Percentiles rank a stretch among this genome's conserved stretches.
Evolutionary conservation across 2,329 filamentous ascomycete genomes (phyloP).

Genomic region (Ophiognomonia clavigignenti-juglandacearum): DNA sequence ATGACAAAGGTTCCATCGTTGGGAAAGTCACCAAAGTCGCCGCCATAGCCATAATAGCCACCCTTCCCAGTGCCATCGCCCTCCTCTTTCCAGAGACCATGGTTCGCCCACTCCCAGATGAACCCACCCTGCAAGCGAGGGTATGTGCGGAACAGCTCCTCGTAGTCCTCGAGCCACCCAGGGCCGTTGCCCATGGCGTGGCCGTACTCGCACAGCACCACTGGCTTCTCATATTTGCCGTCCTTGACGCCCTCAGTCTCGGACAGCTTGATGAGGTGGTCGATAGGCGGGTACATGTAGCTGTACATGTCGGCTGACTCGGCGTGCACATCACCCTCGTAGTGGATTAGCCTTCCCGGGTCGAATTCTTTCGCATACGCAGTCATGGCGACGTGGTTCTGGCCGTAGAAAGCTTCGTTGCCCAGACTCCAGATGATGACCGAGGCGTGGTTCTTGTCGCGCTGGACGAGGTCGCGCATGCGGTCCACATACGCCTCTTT

Average conservation of each 20-base stretch:
- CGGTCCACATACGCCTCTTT: slow-evolving; percentile 63
- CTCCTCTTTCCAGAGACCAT: slow-evolving; percentile 47
- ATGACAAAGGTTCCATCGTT: slow-evolving; percentile 60
- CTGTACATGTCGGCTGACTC: slow-evolving; percentile 60
- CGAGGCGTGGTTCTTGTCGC: slow-evolving; percentile 68
- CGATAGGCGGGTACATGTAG: slow-evolving; percentile 59
- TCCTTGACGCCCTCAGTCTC: slow-evolving; percentile 37
- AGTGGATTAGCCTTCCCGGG: slow-evolving; percentile 56
- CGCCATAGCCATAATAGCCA: slow-evolving; percentile 54
- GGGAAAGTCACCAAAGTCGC: slow-evolving; percentile 57
- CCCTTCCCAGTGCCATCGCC: slow-evolving; percentile 27
- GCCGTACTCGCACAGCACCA: slow-evolving; percentile 54
- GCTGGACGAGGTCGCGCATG: slow-evolving; percentile 56
- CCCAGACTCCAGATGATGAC: slow-evolving; percentile 70
- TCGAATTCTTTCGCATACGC: slow-evolving; percentile 55
- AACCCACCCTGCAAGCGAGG: slow-evolving; percentile 61
- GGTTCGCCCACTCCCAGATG: slow-evolving; percentile 64
- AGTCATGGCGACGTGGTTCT: slow-evolving; percentile 65
- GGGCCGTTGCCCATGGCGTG: slow-evolving; percentile 74
- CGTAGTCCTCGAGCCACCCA: slow-evolving; percentile 64
- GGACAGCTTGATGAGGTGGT: slow-evolving; percentile 43
- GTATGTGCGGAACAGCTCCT: slow-evolving; percentile 56
- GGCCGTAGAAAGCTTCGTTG: slow-evolving; percentile 69
- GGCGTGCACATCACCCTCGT: slow-evolving; percentile 59
- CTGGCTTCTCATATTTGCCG: slow-evolving; percentile 48